Evolutionary conservation across 768 basidiomycete genomes (phyloP).

Genomic region (Boletus coccyginus): DNA sequence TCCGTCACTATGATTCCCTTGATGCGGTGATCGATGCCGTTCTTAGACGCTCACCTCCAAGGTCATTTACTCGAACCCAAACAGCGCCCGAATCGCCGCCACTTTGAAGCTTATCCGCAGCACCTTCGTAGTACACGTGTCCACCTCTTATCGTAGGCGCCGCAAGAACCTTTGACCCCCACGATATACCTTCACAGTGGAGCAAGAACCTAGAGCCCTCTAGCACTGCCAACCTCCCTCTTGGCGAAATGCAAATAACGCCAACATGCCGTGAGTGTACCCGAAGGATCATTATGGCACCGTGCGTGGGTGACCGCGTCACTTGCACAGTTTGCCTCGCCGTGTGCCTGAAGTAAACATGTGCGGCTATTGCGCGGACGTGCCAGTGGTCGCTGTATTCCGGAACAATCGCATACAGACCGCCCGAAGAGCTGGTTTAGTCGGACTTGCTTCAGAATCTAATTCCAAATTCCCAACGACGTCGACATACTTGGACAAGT

Average conservation of each 20-base stretch:
- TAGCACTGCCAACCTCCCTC: slow-evolving; percentile 8
- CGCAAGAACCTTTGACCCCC: not conserved
- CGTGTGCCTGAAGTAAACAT: not conserved
- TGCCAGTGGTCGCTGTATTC: not conserved
- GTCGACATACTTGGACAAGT: not conserved
- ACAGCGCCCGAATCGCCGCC: not conserved
- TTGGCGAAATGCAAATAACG: slow-evolving; percentile 10
- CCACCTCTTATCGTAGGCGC: not conserved
- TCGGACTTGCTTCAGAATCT: not conserved
- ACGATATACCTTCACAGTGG: not conserved
- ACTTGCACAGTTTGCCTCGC: not conserved
- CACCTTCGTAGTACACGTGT: not conserved
- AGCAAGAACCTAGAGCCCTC: not conserved
- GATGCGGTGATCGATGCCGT: slow-evolving; percentile 7
- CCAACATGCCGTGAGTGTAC: slow-evolving; percentile 11
- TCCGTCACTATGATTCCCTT: slow-evolving; percentile 2
- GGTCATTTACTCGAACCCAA: not conserved
- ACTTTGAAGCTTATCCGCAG: not conserved
- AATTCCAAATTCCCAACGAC: slow-evolving; percentile 10
- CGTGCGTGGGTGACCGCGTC: slow-evolving; percentile 1
- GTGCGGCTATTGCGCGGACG: slow-evolving; percentile 10
- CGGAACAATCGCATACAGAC: not conserved
- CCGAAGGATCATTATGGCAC: not conserved
- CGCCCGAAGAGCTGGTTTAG: not conserved
- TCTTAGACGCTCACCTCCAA: not conserved